These are phyloP conservation scores for Microsporum ferrugineum DNA, from an alignment of 2,329 filamentous ascomycete genomes.

Conservation along the genomic window DNA sequence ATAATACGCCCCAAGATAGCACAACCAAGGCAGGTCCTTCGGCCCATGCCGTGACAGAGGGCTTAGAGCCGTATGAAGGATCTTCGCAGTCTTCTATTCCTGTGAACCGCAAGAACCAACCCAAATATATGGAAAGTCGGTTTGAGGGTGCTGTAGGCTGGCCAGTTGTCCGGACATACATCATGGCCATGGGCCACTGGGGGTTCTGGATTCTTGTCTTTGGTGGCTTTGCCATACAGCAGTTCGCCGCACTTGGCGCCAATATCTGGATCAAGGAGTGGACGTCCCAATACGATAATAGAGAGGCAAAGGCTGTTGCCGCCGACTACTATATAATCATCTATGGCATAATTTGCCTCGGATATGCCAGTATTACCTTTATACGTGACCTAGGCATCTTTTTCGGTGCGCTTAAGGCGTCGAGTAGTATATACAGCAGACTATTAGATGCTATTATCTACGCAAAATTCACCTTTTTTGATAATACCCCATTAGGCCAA, in stretches of 20 bases:
- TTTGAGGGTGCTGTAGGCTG: no score
- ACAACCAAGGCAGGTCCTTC: slow-evolving; percentile 37
- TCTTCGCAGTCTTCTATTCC: neutral
- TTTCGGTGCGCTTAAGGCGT: slow-evolving; percentile 65
- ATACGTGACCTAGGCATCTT: slow-evolving; percentile 57
- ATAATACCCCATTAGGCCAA: slow-evolving; percentile 75
- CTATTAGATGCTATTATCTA: slow-evolving; percentile 63
- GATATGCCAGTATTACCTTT: slow-evolving; percentile 49
- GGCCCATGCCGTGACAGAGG: slow-evolving; percentile 25
- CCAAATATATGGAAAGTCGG: no score
- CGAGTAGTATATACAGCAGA: slow-evolving; percentile 59
- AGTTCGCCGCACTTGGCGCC: neutral
- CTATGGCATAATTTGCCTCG: slow-evolving; percentile 52
- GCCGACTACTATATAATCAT: slow-evolving; percentile 2
- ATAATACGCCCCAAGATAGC: slow-evolving; percentile 37
- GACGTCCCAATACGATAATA: neutral
- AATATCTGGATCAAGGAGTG: neutral
- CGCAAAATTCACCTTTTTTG: slow-evolving; percentile 86
- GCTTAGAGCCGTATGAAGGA: neutral
- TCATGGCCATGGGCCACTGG: no score
- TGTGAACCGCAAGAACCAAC: no score
- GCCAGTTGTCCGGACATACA: no score
- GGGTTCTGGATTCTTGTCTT: no score
- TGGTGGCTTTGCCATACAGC: no score
- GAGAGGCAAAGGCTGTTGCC: slow-evolving; percentile 36